Evolutionary conservation across 176 grass and related monocot species (phyloP), one percentile per base, ranked within the genome.

Genomic region (Rhynchospora pubera): DNA sequence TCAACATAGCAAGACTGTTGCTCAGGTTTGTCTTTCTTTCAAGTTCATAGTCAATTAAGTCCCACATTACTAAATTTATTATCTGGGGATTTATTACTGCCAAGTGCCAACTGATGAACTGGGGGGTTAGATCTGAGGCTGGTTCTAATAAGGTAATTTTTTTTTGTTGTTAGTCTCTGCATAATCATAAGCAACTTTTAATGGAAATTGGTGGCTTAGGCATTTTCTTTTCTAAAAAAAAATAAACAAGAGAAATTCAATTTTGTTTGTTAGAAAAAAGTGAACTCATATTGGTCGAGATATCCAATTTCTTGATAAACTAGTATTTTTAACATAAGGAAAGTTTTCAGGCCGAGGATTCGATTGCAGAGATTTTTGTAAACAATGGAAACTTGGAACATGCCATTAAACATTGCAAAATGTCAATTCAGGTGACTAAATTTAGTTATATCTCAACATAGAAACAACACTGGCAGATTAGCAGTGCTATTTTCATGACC

Each of bases 1-100:
- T 77, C 90, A 81, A 77, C 93, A 98, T 88, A 91, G 95, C 90
- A 98, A 87, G 74, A 69, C 34, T 86, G 81, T 94, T 85, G 92
- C 92, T 26, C 83, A 98, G 95, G 95, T 98, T 65, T 79, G 65
- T 57, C 6, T 89, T 4, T 50, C n/a, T 53, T 44, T 68, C 39
- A 48, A 81, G 10, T 81, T 23, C 52, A 43, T 0, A 64, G 2
- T 23, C 9, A 3, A 61, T 61, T 66, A 66, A 26, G 12, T 66
- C 26, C n/a, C 34, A 66, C 63, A 47, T 48, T 48, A 72, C 3
- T 72, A 72, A 4, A 0, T 47, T 71, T 72, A 72, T 18, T 3
- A 12, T 43, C 9, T 48, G 44, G 18, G 4, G 42, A 71, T 47
- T 45, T 71, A 47, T 67, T 67, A 67, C 14, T 43, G 13, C 24